Base-by-base conservation (phyloP, 2,329 filamentous ascomycete species). In the Alternaria atra region DNA sequence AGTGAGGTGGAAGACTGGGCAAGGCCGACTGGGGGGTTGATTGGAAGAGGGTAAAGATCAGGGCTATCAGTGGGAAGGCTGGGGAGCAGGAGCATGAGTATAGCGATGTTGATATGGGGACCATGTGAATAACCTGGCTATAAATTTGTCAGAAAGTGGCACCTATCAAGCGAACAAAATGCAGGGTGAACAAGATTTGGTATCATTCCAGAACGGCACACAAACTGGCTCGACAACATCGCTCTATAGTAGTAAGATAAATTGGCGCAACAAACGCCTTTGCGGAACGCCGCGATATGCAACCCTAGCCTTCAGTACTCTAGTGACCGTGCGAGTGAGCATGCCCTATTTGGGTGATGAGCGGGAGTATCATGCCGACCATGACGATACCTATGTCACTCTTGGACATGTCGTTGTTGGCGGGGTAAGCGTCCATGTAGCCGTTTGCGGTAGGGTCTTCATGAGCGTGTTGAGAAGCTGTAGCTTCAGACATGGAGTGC, bases 401-500 rank as follows among this genome's bases (percentile, higher is more conserved):
- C 43, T 73, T 76, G 37, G 73, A 85, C 79, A 74, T 85, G 85
- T 59, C 84, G 81, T 72, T 86, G 83, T 40, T 80, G 71, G 35
- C 76, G 58, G 67, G 57, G 50, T 89, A 88, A 35, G 72, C 68
- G 58, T 86, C 82, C n/a, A 87, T 83, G 64, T 89, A 84, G 52
- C 81, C 79, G 30, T 85, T 80, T 2, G 80, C 76, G 8, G 80
- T 78, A 52, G 68, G 72, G 40, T 78, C 73, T 32, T 73, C 71
- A 52, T 77, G 68, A 7, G 74, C 70, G 20, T 67, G 67, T 15
- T 57, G 53, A 4, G 60, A 57, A 8, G 71, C 64, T 12, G 84
- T 82, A 23, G 89, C 87, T 73, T 97, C 94, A 75, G 96, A 92
- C 93, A 98, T 97, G 1, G 94, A 93, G 75, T 99, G 95, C 94